A percentile compares a stretch with the other conserved stretches of the same genome.
Conservation (phyloP, 768 basidiomycete genomes). For the Trametes cubensis region DNA sequence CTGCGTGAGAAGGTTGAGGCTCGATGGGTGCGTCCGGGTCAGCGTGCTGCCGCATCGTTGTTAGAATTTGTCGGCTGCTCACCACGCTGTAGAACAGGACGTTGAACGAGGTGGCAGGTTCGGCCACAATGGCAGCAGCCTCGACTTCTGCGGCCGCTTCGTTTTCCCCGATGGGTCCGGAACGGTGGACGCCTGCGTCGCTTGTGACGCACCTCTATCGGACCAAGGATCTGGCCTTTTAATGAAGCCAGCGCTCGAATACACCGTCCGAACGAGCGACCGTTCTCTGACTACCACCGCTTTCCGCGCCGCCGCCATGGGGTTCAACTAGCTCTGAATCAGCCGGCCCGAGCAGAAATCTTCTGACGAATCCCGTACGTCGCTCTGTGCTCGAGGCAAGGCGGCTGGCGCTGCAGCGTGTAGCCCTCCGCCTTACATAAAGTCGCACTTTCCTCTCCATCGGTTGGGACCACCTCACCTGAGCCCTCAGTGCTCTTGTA, state of each 20-base stretch:
- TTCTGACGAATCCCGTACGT: slow-evolving; percentile 15
- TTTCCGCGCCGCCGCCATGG: slow-evolving; percentile 1
- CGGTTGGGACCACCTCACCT: slow-evolving; percentile 10
- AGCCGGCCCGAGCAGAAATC: slow-evolving; percentile 14
- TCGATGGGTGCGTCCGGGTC: neutral
- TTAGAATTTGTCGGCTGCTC: neutral
- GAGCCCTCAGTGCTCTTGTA: slow-evolving; percentile 7
- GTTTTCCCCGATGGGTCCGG: slow-evolving; percentile 20
- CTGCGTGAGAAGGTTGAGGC: neutral
- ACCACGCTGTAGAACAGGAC: neutral
- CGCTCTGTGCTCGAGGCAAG: slow-evolving; percentile 11
- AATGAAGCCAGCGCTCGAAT: slow-evolving; percentile 18
- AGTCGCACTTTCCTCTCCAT: slow-evolving; percentile 18
- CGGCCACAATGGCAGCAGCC: neutral
- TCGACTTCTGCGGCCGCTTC: slow-evolving; percentile 1
- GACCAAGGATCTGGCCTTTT: slow-evolving; percentile 12
- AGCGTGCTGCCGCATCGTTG: neutral
- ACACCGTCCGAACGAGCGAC: neutral
- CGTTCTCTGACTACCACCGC: slow-evolving; percentile 5
- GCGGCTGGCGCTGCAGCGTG: slow-evolving; percentile 17
- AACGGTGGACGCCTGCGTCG: slow-evolving; percentile 7
- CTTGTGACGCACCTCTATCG: slow-evolving; percentile 17
- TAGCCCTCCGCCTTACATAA: slow-evolving; percentile 22
- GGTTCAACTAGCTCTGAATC: neutral
- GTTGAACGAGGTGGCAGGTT: neutral